These are phyloP conservation scores for Babesia ovata DNA, from an alignment of 169 alveolate genomes.

Conservation along the genomic window DNA sequence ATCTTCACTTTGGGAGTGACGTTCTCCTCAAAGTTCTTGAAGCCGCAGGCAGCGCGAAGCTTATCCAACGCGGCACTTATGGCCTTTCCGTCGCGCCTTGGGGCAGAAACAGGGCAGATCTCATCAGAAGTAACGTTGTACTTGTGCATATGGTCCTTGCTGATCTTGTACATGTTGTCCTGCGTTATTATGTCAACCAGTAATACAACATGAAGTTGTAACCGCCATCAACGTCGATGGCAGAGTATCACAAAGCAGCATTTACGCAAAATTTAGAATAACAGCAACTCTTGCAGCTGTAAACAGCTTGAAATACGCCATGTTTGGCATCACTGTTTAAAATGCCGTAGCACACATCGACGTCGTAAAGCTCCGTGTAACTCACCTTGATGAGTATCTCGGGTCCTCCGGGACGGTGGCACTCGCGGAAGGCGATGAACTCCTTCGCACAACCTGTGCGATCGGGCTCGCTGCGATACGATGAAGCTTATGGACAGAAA, in stretches of 20 bases:
- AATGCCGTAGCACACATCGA: not conserved
- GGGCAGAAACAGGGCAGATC: conserved; percentile 57
- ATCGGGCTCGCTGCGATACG: conserved; percentile 69
- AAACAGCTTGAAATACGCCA: not conserved
- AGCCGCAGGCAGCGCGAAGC: conserved; percentile 55
- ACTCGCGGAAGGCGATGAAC: conserved; percentile 76
- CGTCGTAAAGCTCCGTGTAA: not conserved
- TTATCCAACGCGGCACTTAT: conserved; percentile 12
- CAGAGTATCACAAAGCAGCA: too few species aligned
- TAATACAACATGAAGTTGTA: too few species aligned
- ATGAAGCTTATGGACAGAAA: not conserved
- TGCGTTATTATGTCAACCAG: not conserved
- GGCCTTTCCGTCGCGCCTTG: conserved; percentile 15
- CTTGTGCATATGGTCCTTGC: conserved; percentile 44
- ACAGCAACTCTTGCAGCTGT: not conserved
- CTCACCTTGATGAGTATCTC: conserved; percentile 73
- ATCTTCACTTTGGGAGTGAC: conserved; percentile 63
- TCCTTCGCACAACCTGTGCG: conserved; percentile 76
- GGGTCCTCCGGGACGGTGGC: conserved; percentile 80
- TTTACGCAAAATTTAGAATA: too few species aligned
- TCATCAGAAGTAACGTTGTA: conserved; percentile 57
- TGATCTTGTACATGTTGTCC: conserved; percentile 61
- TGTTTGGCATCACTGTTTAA: not conserved
- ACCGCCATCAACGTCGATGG: too few species aligned
- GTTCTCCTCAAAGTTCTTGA: conserved; percentile 60